Evolutionary conservation across 2,329 filamentous ascomycete species (phyloP), one percentile per base, ranked within the genome.

Genomic region (Alternaria triticimaculans): DNA sequence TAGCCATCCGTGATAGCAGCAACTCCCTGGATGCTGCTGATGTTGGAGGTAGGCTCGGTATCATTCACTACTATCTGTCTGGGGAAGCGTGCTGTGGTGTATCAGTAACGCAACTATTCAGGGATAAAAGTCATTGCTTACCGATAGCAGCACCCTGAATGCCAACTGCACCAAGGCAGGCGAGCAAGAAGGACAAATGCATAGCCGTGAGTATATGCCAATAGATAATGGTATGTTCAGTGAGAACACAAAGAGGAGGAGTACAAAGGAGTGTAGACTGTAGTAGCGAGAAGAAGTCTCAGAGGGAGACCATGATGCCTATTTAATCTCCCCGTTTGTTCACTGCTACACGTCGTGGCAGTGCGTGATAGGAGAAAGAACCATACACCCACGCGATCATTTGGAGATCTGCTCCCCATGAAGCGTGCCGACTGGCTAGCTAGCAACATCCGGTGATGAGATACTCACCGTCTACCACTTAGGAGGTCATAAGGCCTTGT

Each of bases 101-200:
- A 45, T 72, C 11, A 71, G 60, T 28, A 46, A 23, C 20, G 18
- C 5, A 12, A 20, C 3, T 18, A n/a, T 9, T 12, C 14, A 23
- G 57, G 41, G 9, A 41, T 26, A 30, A 15, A 21, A 25, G 20
- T 25, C 11, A n/a, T 4, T 21, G 41, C 62, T 41, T 70, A 72
- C 71, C 59, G 21, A 72, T 48, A 18, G 65, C 73, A 30, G 65
- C 70, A 28, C 69, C 66, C 11, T 77, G 70, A 23, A 68, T 56
- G 33, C 69, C 66, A 33, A 66, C 68, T 69, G 72, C 76, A 65
- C 72, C 64, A 1, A 79, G 74, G 72, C 76, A 77, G 64, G 73
- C 64, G 56, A 75, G 55, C 20, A 76, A 48, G 28, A 68, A 71
- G 55, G 67, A 44, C 14, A 74, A 55, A 58, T 64, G 70, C 76